A percentile compares a stretch with the other conserved stretches of the same genome.
Evolutionary conservation across 2,329 filamentous ascomycete genomes (phyloP).

Genomic region (Penicillium brasilianum): DNA sequence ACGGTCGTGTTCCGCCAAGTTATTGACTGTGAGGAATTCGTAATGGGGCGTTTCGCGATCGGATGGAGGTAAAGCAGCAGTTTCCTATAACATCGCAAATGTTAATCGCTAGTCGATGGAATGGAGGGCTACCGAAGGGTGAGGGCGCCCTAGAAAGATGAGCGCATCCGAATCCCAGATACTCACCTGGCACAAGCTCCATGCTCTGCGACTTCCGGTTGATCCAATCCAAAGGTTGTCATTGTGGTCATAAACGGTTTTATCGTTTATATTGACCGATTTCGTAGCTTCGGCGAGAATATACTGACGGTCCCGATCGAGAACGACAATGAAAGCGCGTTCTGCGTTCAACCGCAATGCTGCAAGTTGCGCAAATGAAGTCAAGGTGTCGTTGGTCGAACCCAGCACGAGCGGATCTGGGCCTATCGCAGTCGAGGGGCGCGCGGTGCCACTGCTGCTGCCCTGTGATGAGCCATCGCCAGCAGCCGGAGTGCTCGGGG

Average conservation of each 20-base stretch:
- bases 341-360: conserved; percentile 43
- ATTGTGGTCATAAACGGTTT: conserved; percentile 36
- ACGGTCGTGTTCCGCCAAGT: conserved; percentile 45
- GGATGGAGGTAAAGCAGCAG: conserved; percentile 39
- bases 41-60: conserved; percentile 30
- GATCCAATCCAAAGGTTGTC: conserved; percentile 41
- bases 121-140: neutral
- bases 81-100: conserved; percentile 35
- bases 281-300: conserved; percentile 58
- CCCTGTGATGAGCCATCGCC: conserved; percentile 19
- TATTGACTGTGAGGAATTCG: conserved; percentile 43
- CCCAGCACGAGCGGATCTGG: conserved; percentile 37
- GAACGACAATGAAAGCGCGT: conserved; percentile 49
- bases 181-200: conserved; percentile 44
- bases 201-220: conserved; percentile 40
- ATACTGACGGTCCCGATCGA: conserved; percentile 56
- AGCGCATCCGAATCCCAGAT: neutral
- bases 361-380: conserved; percentile 43
- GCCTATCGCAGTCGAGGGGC: conserved; percentile 23
- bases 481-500: conserved; percentile 17
- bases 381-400: conserved; percentile 42
- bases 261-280: conserved; percentile 46
- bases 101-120: neutral
- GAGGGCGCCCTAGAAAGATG: neutral
- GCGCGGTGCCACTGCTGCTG: conserved; percentile 18